These are phyloP conservation scores for Trametes gibbosa DNA, from an alignment of 768 basidiomycete species.

Conservation along the genomic window DNA sequence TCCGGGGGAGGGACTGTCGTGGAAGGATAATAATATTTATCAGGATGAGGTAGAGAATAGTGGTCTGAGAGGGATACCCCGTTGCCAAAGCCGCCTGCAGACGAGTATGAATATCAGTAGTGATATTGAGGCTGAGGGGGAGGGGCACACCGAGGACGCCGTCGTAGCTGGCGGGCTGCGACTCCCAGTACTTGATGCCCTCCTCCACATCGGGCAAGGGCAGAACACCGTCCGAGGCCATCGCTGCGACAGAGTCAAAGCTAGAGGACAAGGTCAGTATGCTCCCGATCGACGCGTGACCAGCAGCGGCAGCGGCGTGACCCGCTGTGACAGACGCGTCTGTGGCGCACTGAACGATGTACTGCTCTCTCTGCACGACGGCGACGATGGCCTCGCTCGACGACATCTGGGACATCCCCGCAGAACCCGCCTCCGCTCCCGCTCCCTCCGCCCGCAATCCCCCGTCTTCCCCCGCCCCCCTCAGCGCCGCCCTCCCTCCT, in stretches of 20 bases:
- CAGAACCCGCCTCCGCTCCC: slow-evolving; percentile 30
- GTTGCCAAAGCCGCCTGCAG: slow-evolving; percentile 53
- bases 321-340: not conserved
- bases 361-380: too few species aligned
- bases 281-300: not conserved
- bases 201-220: slow-evolving; percentile 60
- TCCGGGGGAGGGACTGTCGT: slow-evolving; percentile 79
- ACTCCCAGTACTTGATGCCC: slow-evolving; percentile 85
- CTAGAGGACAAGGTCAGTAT: not conserved
- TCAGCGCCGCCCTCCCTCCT: slow-evolving; percentile 32
- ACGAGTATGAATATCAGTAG: too few species aligned
- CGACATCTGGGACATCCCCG: slow-evolving; percentile 60
- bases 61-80: slow-evolving; percentile 40
- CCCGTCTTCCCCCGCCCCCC: slow-evolving; percentile 9
- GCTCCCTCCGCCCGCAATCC: slow-evolving; percentile 17
- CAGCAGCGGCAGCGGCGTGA: too few species aligned
- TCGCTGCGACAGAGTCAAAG: not conserved
- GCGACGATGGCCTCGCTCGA: slow-evolving; percentile 37
- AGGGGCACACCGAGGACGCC: slow-evolving; percentile 72
- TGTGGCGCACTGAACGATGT: too few species aligned
- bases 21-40: too few species aligned
- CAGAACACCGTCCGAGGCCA: slow-evolving; percentile 5
- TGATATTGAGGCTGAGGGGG: slow-evolving; percentile 7
- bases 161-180: slow-evolving; percentile 76
- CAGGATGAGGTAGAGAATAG: not conserved